These are phyloP conservation scores for Cordyceps javanica DNA, from an alignment of 2,329 filamentous ascomycete genomes.

Conservation along the genomic window DNA sequence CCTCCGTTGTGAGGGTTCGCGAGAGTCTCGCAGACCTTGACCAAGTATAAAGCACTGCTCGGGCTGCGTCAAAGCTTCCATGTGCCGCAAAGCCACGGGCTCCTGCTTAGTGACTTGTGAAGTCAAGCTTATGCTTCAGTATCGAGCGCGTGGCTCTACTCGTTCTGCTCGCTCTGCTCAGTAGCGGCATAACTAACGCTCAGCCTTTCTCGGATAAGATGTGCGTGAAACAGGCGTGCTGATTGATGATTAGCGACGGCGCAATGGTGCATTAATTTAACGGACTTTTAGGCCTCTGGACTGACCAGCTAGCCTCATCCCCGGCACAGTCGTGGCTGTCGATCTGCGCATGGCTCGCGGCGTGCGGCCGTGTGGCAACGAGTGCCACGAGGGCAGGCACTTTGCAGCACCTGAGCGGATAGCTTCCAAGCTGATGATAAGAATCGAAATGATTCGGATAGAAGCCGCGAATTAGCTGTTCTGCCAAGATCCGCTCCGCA, in stretches of 20 bases:
- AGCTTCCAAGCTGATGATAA: neutral
- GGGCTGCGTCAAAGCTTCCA: neutral
- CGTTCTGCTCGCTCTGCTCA: too few species aligned
- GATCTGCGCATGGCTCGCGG: constrained; percentile 1
- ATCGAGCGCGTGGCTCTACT: constrained; percentile 7
- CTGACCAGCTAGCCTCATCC: neutral
- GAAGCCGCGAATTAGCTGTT: neutral
- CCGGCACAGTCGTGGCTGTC: constrained; percentile 3
- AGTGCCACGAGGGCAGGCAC: neutral
- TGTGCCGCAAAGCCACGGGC: neutral
- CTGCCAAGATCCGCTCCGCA: neutral
- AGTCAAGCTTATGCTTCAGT: neutral
- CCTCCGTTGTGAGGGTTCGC: neutral
- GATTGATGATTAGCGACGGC: neutral
- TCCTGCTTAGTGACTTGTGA: neutral
- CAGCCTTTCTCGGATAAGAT: constrained; percentile 5
- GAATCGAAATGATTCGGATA: neutral
- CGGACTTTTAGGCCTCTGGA: neutral
- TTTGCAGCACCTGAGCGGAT: neutral
- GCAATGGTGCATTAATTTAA: neutral
- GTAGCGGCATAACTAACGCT: too few species aligned
- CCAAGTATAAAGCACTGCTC: neutral
- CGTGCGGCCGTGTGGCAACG: neutral
- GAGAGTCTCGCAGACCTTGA: neutral
- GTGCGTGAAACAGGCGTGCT: neutral